Evolutionary conservation across 805 yeast species (phyloP), one percentile per base, ranked within the genome.

Genomic region (Danielia reshetovae): DNA sequence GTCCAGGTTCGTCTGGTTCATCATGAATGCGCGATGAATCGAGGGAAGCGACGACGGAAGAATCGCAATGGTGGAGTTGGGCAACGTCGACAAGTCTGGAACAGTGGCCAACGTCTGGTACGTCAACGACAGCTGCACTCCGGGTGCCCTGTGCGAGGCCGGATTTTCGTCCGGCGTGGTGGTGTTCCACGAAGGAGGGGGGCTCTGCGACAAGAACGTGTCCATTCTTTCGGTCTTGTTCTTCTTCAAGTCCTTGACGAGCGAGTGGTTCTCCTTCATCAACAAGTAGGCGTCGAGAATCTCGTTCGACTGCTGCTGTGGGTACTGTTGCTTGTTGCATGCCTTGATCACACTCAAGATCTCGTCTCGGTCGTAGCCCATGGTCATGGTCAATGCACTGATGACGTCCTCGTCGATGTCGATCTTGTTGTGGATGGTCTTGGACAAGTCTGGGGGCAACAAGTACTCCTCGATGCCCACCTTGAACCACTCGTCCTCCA

Each of bases 401-500:
- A 89, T 84, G 16, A 86, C 82, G 44, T 75, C 80, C 36, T 84
- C 88, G 59, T 87, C 93, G 25, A 84, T 67, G 32, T 75, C 79
- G 32, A 62, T 55, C 39, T 64, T 66, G 42, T 52, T 59, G 43
- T 47, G 55, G 48, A 54, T 59, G 35, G 51, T 62, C 46, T 55
- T 58, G 37, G 58, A 57, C 49, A 47, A 57, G 42, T 70, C 77
- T 25, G 74, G 74, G 5, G 93, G 86, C 35, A 81, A 64, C 42
- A 89, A 71, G 54, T 87, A 86, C 21, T 81, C 87, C 19, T 90
- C 85, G 44, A 90, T 75, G 35, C 77, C 87, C 8, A 76, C 77
- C 46, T 77, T 80, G 62, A 89, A 89, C 97, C 97, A 89, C 44
- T 85, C 89, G 57, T 90, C 96, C 53, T 87, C 83, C 81, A 88